Evolutionary conservation across 2,329 filamentous ascomycete genomes (phyloP).

Genomic region (Arachnomyces sp.): DNA sequence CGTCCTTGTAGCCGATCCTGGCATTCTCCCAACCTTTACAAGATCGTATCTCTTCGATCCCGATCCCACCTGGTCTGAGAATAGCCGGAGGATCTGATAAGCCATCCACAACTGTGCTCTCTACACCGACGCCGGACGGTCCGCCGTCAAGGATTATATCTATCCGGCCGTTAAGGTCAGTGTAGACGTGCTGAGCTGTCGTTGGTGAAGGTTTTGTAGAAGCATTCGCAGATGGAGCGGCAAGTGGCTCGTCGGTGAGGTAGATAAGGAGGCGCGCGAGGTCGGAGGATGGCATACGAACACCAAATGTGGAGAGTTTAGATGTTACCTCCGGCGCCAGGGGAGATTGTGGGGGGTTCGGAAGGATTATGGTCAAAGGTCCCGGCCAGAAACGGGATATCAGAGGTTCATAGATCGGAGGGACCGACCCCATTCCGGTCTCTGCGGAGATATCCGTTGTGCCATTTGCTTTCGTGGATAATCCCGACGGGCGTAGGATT

Average conservation of each 20-base stretch:
- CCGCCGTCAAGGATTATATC: slow-evolving; percentile 85
- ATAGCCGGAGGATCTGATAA: slow-evolving; percentile 73
- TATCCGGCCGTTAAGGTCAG: slow-evolving; percentile 77
- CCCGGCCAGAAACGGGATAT: slow-evolving; percentile 89
- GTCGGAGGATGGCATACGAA: slow-evolving; percentile 75
- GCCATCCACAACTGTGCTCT: slow-evolving; percentile 94
- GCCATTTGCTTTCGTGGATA: slow-evolving; percentile 13
- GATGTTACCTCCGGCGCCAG: slow-evolving; percentile 91
- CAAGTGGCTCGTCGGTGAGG: slow-evolving; percentile 68
- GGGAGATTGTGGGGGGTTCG: slow-evolving; percentile 59
- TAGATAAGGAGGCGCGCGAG: slow-evolving; percentile 86
- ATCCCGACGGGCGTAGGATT: slow-evolving; percentile 43
- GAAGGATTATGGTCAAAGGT: slow-evolving; percentile 82
- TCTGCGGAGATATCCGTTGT: slow-evolving; percentile 24
- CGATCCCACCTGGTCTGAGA: slow-evolving; percentile 77
- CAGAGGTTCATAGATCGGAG: slow-evolving; percentile 67
- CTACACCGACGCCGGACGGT: slow-evolving; percentile 77
- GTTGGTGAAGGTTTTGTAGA: slow-evolving; percentile 91
- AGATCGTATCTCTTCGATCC: slow-evolving; percentile 66
- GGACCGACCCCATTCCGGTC: slow-evolving; percentile 42
- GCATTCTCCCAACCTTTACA: slow-evolving; percentile 77
- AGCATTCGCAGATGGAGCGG: slow-evolving; percentile 88
- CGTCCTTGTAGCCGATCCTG: slow-evolving; percentile 70
- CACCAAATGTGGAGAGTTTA: slow-evolving; percentile 75
- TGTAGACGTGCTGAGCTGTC: slow-evolving; percentile 76